phyloP scores from a whole-genome alignment of 148 eudicot genomes.

The Nepenthes mirabilis region DNA sequence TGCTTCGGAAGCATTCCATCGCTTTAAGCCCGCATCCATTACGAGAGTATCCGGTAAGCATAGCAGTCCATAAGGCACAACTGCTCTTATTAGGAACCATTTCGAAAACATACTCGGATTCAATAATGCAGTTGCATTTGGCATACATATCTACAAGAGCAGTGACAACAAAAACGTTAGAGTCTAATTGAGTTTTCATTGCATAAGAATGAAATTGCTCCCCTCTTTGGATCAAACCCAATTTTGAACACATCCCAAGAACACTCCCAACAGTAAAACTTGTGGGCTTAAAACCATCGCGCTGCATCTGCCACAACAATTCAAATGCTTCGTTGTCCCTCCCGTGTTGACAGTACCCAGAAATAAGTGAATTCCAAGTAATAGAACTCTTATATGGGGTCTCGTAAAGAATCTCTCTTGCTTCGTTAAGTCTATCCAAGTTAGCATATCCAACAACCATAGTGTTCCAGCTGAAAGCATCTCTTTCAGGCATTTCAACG shows the following conservation, averaged over 20 bases:
- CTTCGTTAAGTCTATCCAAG: slow-evolving; percentile 41
- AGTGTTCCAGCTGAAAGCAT: slow-evolving; percentile 62
- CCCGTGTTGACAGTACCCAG: slow-evolving; percentile 57
- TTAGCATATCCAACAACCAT: slow-evolving; percentile 52
- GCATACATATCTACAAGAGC: slow-evolving; percentile 80
- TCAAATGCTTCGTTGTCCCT: slow-evolving; percentile 31
- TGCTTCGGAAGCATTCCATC: background rate
- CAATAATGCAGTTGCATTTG: slow-evolving; percentile 35
- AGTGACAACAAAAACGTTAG: slow-evolving; percentile 33
- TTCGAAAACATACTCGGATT: slow-evolving; percentile 46
- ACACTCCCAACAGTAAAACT: slow-evolving; percentile 60
- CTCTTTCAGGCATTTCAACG: slow-evolving; percentile 54
- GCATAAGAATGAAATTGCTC: slow-evolving; percentile 48
- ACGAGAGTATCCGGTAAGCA: slow-evolving; percentile 64
- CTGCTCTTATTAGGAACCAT: slow-evolving; percentile 24
- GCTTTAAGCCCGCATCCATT: slow-evolving; percentile 21
- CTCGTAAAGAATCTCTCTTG: slow-evolving; percentile 39
- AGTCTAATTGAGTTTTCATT: slow-evolving; percentile 36
- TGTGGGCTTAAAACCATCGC: slow-evolving; percentile 43
- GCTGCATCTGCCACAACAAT: slow-evolving; percentile 48
- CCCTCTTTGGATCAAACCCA: slow-evolving; percentile 40
- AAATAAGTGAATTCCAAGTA: slow-evolving; percentile 66
- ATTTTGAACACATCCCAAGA: slow-evolving; percentile 48
- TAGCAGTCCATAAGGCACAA: slow-evolving; percentile 72
- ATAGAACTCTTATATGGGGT: slow-evolving; percentile 53